Evolutionary conservation across 495 filamentous ascomycete species (phyloP).

Genomic region (Niebla homalea): DNA sequence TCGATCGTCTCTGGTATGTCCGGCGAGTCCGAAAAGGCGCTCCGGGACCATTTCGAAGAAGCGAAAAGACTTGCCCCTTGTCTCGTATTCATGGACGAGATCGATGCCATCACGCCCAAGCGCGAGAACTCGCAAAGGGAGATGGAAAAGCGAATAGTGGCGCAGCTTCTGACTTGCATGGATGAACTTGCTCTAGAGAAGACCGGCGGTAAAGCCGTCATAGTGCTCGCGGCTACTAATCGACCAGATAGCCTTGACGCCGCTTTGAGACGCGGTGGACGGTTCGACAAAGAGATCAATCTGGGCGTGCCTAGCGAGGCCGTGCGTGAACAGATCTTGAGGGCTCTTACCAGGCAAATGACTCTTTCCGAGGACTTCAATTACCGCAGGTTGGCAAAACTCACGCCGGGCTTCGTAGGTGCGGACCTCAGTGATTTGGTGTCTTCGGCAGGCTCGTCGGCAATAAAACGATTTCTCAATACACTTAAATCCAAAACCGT

Average conservation of each 20-base stretch:
- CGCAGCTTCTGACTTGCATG: slow-evolving; percentile 82
- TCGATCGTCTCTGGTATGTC: slow-evolving; percentile 90
- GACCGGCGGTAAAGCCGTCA: slow-evolving; percentile 77
- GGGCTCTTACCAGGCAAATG: slow-evolving; percentile 59
- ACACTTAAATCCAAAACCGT: slow-evolving; percentile 37
- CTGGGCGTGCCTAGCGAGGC: slow-evolving; percentile 84
- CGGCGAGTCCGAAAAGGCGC: slow-evolving; percentile 88
- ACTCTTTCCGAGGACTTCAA: slow-evolving; percentile 59
- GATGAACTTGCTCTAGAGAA: slow-evolving; percentile 70
- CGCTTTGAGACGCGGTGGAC: slow-evolving; percentile 68
- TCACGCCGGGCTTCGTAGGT: slow-evolving; percentile 88
- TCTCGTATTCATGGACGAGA: slow-evolving; percentile 90
- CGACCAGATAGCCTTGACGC: slow-evolving; percentile 82
- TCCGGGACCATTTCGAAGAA: slow-evolving; percentile 81
- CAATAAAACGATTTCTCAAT: slow-evolving; percentile 46
- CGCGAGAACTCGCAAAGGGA: slow-evolving; percentile 87
- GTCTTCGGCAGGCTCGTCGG: slow-evolving; percentile 53
- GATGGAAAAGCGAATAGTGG: slow-evolving; percentile 95
- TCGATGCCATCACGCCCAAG: slow-evolving; percentile 91
- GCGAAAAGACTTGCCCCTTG: slow-evolving; percentile 81
- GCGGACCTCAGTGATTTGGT: slow-evolving; percentile 84
- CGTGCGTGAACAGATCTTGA: slow-evolving; percentile 72
- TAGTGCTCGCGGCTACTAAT: slow-evolving; percentile 89
- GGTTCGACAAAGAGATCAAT: slow-evolving; percentile 89
- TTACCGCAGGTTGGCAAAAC: slow-evolving; percentile 67